A percentile compares a stretch with the other conserved stretches of the same genome.
Conservation (phyloP, 1,139 yeast species). For the Yamadazyma songkhlaensis region DNA sequence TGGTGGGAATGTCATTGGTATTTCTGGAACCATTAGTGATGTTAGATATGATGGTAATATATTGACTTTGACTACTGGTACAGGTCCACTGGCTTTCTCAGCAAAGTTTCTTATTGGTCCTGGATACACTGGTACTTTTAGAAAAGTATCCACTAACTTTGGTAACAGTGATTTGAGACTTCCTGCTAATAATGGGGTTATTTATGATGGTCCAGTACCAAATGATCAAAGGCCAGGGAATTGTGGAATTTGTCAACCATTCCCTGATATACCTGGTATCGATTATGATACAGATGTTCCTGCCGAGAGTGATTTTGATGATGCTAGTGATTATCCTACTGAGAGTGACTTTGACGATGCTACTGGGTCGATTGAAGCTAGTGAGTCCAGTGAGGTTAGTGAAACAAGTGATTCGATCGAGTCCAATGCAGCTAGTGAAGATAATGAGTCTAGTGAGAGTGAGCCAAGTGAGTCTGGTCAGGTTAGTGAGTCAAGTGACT, state of each 20-base stretch:
- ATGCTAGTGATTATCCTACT: too few relatives aligned
- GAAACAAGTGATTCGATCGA: too few relatives aligned
- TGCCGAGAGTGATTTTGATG: too few relatives aligned
- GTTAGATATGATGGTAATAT: slow-evolving; percentile 4
- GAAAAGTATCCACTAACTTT: slow-evolving; percentile 12
- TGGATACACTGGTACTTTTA: slow-evolving; percentile 16
- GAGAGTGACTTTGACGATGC: too few relatives aligned
- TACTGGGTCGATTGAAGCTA: too few relatives aligned
- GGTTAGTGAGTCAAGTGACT: too few relatives aligned
- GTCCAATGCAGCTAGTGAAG: too few relatives aligned
- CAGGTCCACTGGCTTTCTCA: slow-evolving; percentile 1
- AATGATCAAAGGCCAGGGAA: not conserved
- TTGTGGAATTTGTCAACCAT: not conserved
- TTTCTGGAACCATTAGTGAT: slow-evolving; percentile 16
- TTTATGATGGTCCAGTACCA: slow-evolving; percentile 11
- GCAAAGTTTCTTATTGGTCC: slow-evolving; percentile 23
- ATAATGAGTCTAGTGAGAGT: too few relatives aligned
- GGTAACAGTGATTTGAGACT: slow-evolving; percentile 15
- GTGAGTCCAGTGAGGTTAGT: too few relatives aligned
- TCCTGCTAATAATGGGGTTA: slow-evolving; percentile 7
- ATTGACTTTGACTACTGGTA: slow-evolving; percentile 10
- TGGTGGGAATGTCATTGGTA: slow-evolving; percentile 24
- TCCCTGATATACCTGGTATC: slow-evolving; percentile 4
- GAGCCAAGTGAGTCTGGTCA: too few relatives aligned
- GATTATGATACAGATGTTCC: too few relatives aligned